phyloP scores from a whole-genome alignment of 768 basidiomycete genomes.

The Amanita subjunquillea region DNA sequence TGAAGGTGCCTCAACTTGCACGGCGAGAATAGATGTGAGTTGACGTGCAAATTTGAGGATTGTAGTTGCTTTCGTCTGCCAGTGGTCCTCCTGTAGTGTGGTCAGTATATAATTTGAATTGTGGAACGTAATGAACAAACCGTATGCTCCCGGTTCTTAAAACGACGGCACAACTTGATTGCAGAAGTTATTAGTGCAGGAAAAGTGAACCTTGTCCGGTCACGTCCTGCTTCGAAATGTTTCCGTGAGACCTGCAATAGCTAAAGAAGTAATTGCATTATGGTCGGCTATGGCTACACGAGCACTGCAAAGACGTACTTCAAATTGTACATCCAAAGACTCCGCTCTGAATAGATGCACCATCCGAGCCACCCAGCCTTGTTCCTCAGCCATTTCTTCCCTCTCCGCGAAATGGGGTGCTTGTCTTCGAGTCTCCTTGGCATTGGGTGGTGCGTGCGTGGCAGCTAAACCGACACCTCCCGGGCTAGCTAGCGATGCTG shows the following conservation, averaged over 20 bases:
- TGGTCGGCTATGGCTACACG: not conserved
- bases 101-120: not conserved
- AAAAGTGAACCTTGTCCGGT: conserved; percentile 94
- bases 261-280: conserved; percentile 24
- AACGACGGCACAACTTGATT: conserved; percentile 87
- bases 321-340: conserved; percentile 80
- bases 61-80: conserved; percentile 75
- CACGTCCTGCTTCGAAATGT: conserved; percentile 87
- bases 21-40: conserved; percentile 85
- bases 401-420: conserved; percentile 57
- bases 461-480: conserved; percentile 7
- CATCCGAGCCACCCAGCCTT: conserved; percentile 98
- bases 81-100: conserved; percentile 61
- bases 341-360: conserved; percentile 91
- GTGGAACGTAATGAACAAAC: conserved; percentile 24
- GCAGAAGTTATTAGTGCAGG: conserved; percentile 91
- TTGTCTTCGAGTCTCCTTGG: conserved; percentile 41
- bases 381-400: conserved; percentile 95
- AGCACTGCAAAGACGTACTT: conserved; percentile 39
- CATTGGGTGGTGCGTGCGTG: conserved; percentile 23
- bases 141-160: conserved; percentile 72
- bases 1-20: conserved; percentile 86
- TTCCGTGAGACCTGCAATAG: conserved; percentile 84
- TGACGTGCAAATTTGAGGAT: conserved; percentile 95
- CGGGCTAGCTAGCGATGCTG: not conserved